Evolutionary conservation across 1,284 basidiomycete genomes (phyloP), one percentile per base, ranked within the genome.

Genomic region (Trichosporon faecale): DNA sequence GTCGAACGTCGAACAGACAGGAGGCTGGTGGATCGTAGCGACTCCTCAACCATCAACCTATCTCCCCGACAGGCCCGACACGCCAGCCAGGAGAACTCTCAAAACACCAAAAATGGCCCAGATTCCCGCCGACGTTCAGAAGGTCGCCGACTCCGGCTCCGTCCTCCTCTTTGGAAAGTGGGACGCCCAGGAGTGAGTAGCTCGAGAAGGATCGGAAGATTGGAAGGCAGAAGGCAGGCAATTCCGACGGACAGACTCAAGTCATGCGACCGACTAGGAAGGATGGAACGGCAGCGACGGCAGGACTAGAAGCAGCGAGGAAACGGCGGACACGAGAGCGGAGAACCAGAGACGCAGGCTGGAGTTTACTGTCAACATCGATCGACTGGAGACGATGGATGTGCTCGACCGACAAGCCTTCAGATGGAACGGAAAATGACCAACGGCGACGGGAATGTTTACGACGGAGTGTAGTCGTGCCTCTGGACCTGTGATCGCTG

Each of bases 121-220:
- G 57, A 52, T 95, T 74, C 93, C 93, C 69, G 90, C 86, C 85
- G 92, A 94, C 73, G 88, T 95, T 79, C 91, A 91, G 75, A 92
- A 87, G 86, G 88, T 94, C 80, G 91, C 91, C 78, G 80, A 81
- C 74, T 93, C 94, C 83, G 84, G 85, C 70, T 78, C 78, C 76
- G 89, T 98, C 83, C 95, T 95, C 87, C 90, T 98, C 75, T 98
- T 98, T 83, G 94, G 93, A 83, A 94, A 94, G 87, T 98, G 95
- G 95, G 94, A 96, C 73, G 91, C 93, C 75, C 90, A 93, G 83
- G 94, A 95, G 94, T 96, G 87, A 86, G 93, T 90, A 67, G 76
- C 67, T 67, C 66, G 66, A 61, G 37, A 64, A 64, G 49, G 49
- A 14, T 35, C 12, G 49, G 25, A 37, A 8, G 65, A 33, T 2